These are phyloP conservation scores for Rhodotorula diobovata DNA, from an alignment of 768 basidiomycete genomes.

Conservation along the genomic window DNA sequence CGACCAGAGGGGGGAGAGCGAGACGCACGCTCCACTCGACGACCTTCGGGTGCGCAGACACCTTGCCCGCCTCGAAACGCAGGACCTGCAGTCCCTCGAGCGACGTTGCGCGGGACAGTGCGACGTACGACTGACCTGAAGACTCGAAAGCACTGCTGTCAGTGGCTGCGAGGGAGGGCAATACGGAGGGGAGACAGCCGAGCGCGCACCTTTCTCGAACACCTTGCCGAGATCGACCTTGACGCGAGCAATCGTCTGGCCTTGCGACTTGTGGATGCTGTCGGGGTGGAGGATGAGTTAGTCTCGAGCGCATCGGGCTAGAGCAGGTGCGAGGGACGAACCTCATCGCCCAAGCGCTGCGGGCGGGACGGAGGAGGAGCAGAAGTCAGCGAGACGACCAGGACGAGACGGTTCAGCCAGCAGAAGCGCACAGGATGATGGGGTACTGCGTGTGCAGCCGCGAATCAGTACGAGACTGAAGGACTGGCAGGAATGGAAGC, in stretches of 20 bases:
- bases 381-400: background rate
- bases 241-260: constrained; percentile 89
- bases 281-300: constrained; percentile 16
- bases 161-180: background rate
- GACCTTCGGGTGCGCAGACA: constrained; percentile 45
- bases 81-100: constrained; percentile 80
- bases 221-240: constrained; percentile 88
- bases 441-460: constrained; percentile 18
- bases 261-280: constrained; percentile 90
- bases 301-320: constrained; percentile 55
- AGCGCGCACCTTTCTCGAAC: constrained; percentile 58
- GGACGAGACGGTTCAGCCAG: no score
- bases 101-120: constrained; percentile 71
- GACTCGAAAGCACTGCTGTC: fast-evolving
- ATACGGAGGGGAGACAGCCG: no score
- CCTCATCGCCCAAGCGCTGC: constrained; percentile 40
- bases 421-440: constrained; percentile 32
- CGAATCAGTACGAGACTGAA: background rate
- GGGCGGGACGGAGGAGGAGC: background rate
- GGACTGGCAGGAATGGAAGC: background rate
- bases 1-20: background rate
- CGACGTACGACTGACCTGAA: constrained; percentile 43
- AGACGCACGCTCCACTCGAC: constrained; percentile 34
- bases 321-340: constrained; percentile 6
- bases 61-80: constrained; percentile 70